Base-by-base conservation (phyloP, 2,329 filamentous ascomycete species). In the Byssothecium circinans region DNA sequence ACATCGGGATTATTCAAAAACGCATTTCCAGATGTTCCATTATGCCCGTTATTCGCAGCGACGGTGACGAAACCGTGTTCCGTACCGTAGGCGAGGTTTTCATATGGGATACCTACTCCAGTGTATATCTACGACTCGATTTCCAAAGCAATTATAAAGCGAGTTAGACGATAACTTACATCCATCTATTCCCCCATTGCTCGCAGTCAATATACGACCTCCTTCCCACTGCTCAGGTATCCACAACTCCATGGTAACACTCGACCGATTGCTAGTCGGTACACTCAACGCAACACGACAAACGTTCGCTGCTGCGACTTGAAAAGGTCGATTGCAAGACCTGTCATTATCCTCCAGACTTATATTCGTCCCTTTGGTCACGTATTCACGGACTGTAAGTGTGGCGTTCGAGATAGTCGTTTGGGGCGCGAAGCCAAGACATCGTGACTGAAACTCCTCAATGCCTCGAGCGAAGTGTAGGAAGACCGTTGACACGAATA, bases 1-100 rank as follows among this genome's bases (percentile, higher is more conserved):
- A 76, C 70, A 29, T 78, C 76, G 1, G 70, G 66, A 15, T 77
- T 74, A 5, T 70, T 61, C 19, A 70, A 68, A 50, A 80, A 80
- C 1, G 72, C 63, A 20, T 60, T 43, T 3, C 77, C 78, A 4
- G 67, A 67, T 5, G 71, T 73, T 8, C 73, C 73, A 37, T 75
- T 74, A 42, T 75, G 70, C 2, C 73, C 73, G 14, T 68, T 74
- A 41, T 76, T 75, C 4, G 68, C 58, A 10, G 70, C 69, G 1
- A 71, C 67, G 4, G 68, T 63, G 1, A 72, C 70, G 42, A 75
- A 75, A 2, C 70, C 70, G 19, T 68, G 58, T 1, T 53, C 48
- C 0, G 62, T 47, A 2, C 63, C 64, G 47, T 75, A 75, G 2
- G 71, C 68, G 25, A 75, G 55, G 38, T 71, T 70, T 32, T 65